Conservation (phyloP, 2,329 filamentous ascomycete genomes). For the Seiridium unicorne region DNA sequence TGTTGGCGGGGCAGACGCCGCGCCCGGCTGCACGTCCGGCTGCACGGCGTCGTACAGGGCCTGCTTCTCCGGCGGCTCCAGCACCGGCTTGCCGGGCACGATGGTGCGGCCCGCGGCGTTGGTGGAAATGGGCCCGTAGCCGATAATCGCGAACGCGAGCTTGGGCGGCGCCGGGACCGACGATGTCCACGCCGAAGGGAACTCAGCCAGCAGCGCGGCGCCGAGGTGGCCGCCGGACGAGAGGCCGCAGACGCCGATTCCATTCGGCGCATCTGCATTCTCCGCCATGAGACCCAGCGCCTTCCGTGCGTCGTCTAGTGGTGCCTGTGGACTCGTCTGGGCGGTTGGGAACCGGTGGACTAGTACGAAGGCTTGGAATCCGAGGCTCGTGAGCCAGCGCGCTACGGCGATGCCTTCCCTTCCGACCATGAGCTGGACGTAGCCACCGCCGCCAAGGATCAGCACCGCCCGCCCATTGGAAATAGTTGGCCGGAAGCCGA, state of each 20-base stretch:
- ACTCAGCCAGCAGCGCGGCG: conserved; percentile 17
- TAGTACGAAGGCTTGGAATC: conserved; percentile 19
- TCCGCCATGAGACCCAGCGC: conserved; percentile 14
- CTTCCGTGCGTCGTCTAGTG: conserved; percentile 18
- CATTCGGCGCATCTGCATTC: not conserved
- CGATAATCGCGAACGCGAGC: conserved; percentile 15
- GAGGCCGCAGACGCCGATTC: conserved; percentile 16
- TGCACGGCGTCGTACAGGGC: conserved; percentile 17
- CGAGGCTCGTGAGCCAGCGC: conserved; percentile 17
- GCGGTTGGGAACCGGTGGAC: conserved; percentile 19
- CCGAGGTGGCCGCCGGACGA: conserved; percentile 20
- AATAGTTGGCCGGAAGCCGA: conserved; percentile 16
- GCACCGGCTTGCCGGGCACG: conserved; percentile 15
- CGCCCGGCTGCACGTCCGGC: conserved; percentile 16
- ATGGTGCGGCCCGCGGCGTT: conserved; percentile 18
- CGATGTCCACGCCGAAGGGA: conserved; percentile 14
- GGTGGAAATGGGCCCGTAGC: conserved; percentile 21
- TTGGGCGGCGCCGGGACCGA: conserved; percentile 11
- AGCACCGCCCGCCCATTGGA: conserved; percentile 17
- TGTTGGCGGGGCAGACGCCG: conserved; percentile 12
- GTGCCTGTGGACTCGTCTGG: conserved; percentile 13
- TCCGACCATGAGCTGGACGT: conserved; percentile 20
- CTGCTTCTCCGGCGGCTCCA: conserved; percentile 21
- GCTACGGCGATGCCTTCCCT: conserved; percentile 18
- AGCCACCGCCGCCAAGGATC: conserved; percentile 19